Evolutionary conservation across 805 yeast genomes (phyloP), one percentile per base, ranked within the genome.

Genomic region (Wickerhamiella bombiphila): DNA sequence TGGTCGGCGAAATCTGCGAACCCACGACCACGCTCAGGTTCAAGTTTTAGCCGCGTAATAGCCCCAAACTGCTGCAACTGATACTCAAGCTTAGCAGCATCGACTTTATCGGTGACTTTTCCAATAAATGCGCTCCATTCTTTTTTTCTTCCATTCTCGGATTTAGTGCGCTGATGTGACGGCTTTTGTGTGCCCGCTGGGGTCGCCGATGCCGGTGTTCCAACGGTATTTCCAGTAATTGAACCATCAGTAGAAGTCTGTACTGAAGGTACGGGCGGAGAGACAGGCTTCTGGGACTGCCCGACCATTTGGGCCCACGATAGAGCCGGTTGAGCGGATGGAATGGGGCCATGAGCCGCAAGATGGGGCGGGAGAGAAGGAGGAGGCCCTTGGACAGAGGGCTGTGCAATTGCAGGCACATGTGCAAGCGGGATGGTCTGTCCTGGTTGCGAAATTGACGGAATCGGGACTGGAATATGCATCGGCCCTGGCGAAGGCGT

Each of bases 1-100:
- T 51, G 56, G 37, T 54, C 58, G 21, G 48, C 39, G 41, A 54
- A 60, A 42, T 60, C 65, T 6, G 59, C 61, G 45, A 56, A 60
- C 9, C 59, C 62, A 35, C 63, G 56, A 36, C 47, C 46, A 37
- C 50, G 51, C 22, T 36, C 37, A 34, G 53, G 44, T 32, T 53
- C 52, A 28, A 59, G 49, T 36, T 59, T 61, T 43, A 24, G 11
- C 13, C 26, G 9, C 9, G 26, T 24, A 24, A 13, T 9, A 13
- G 26, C 13, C 9, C 26, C 26, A 13, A 24, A 24, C 11, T 9
- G 11, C 13, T 24, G 9, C 13, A 24, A 13, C 11, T 9, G 11
- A 13, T 9, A 9, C 13, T 24, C 26, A 9, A 24, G 13, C 9
- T 24, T 24, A 9, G 9, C 11, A 9, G 9, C 11, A 24, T 24